Percentiles rank a stretch among this genome's conserved stretches.
phyloP scores from a whole-genome alignment of 2,329 filamentous ascomycete genomes.

The Apiospora malaysiana region DNA sequence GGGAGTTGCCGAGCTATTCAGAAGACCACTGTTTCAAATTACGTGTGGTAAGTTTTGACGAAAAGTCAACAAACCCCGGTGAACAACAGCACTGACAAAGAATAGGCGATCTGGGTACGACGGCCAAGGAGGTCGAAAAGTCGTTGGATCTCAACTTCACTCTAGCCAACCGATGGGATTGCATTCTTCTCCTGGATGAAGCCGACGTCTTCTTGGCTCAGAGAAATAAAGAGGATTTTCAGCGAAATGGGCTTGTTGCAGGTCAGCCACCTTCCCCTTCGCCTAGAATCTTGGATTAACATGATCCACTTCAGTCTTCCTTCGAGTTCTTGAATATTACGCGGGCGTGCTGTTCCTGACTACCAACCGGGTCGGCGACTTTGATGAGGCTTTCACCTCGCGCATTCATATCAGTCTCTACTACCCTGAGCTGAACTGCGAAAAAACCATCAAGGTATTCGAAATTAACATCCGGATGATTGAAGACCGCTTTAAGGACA shows the following conservation, averaged over 20 bases:
- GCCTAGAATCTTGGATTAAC: no score
- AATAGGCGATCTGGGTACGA: slow-evolving; percentile 32
- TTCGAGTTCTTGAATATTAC: slow-evolving; percentile 45
- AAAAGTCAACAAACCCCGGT: no score
- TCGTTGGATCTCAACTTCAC: slow-evolving; percentile 28
- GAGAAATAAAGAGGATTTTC: slow-evolving; percentile 27
- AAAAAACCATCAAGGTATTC: slow-evolving; percentile 28
- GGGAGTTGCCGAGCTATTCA: slow-evolving; percentile 27
- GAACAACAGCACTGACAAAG: no score
- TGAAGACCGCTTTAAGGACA: slow-evolving; percentile 24
- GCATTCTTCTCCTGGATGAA: neutral
- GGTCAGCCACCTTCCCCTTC: no score
- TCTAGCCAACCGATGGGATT: slow-evolving; percentile 8
- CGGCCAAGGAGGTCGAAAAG: slow-evolving; percentile 36
- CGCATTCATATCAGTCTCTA: slow-evolving; percentile 44
- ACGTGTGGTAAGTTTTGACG: slow-evolving; percentile 29
- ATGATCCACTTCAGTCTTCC: slow-evolving; percentile 34
- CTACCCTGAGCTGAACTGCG: slow-evolving; percentile 35
- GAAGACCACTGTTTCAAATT: slow-evolving; percentile 29
- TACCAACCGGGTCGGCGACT: slow-evolving; percentile 46
- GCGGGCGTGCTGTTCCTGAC: slow-evolving; percentile 46
- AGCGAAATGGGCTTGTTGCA: slow-evolving; percentile 36
- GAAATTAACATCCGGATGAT: slow-evolving; percentile 28
- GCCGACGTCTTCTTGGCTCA: slow-evolving; percentile 1
- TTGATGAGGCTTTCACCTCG: slow-evolving; percentile 48